Evolutionary conservation across 2,329 filamentous ascomycete species (phyloP).

Genomic region (Paraphoma chrysanthemicola): DNA sequence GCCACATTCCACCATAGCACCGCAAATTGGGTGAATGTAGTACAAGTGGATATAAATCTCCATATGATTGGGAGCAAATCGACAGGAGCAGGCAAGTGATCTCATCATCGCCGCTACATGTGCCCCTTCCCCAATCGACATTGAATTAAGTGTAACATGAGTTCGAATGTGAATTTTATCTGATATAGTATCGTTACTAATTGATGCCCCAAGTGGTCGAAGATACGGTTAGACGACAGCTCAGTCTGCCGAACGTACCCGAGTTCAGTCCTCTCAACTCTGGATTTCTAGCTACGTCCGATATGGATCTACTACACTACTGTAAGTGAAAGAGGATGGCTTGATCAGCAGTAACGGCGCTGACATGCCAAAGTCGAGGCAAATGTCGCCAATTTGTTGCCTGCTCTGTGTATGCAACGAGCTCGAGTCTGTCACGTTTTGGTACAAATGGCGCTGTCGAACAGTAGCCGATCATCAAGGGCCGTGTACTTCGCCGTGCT

Average conservation of each 20-base stretch:
- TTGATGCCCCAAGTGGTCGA: too few relatives aligned
- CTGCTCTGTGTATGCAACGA: slow-evolving; percentile 5
- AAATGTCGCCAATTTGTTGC: slow-evolving; percentile 3
- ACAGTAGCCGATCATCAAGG: neutral
- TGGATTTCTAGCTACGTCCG: neutral
- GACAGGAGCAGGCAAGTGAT: neutral
- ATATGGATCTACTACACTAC: slow-evolving; percentile 4
- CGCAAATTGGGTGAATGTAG: slow-evolving; percentile 8
- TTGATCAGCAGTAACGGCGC: neutral
- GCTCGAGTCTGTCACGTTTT: neutral
- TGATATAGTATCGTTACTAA: too few relatives aligned
- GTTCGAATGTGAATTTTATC: too few relatives aligned
- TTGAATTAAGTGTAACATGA: too few relatives aligned
- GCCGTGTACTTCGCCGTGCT: slow-evolving; percentile 3
- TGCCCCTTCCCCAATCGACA: too few relatives aligned
- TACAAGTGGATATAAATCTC: slow-evolving; percentile 8
- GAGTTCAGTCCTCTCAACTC: neutral
- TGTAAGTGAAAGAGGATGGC: neutral
- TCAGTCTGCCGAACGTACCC: neutral
- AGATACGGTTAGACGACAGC: neutral
- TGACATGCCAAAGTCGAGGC: slow-evolving; percentile 1
- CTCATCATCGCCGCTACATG: neutral
- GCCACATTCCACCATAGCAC: neutral
- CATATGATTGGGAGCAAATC: slow-evolving; percentile 5
- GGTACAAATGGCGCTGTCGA: slow-evolving; percentile 1